These are phyloP conservation scores for Trichoderma lentiforme DNA, from an alignment of 2,329 filamentous ascomycete species.

Conservation along the genomic window DNA sequence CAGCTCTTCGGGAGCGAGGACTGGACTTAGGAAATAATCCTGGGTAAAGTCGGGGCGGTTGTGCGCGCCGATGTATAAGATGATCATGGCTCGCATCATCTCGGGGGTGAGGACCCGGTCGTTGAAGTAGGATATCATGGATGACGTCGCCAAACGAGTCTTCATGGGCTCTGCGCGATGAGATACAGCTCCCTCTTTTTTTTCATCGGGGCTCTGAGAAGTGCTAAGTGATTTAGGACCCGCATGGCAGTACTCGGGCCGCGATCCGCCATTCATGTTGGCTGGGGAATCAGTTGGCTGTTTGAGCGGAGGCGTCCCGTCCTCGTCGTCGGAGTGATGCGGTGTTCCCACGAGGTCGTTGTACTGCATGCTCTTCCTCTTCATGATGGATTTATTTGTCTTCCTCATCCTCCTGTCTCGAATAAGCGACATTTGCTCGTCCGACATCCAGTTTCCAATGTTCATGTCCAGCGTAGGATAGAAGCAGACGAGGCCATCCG, in stretches of 20 bases:
- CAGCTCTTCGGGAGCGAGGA: constrained; percentile 81
- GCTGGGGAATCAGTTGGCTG: constrained; percentile 31
- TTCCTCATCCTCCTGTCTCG: constrained; percentile 74
- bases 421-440: constrained; percentile 94
- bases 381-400: constrained; percentile 74
- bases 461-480: constrained; percentile 96
- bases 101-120: constrained; percentile 92
- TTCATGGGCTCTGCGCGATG: constrained; percentile 60
- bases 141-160: constrained; percentile 88
- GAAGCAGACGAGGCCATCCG: constrained; percentile 77
- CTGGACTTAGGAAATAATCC: constrained; percentile 85
- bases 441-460: constrained; percentile 98
- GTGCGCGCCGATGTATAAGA: constrained; percentile 91
- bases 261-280: constrained; percentile 29
- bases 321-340: constrained; percentile 74
- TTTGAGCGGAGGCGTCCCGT: constrained; percentile 41
- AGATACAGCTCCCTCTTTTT: constrained; percentile 35
- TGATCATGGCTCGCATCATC: constrained; percentile 99
- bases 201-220: constrained; percentile 20
- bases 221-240: constrained; percentile 36
- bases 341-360: constrained; percentile 79
- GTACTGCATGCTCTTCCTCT: constrained; percentile 86
- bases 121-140: constrained; percentile 98
- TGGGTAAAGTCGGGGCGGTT: constrained; percentile 89
- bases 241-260: constrained; percentile 50